Percentiles rank a stretch among this genome's conserved stretches.
phyloP scores from a whole-genome alignment of 192 early-diverging fungal species.

The Coemansia sp. region DNA sequence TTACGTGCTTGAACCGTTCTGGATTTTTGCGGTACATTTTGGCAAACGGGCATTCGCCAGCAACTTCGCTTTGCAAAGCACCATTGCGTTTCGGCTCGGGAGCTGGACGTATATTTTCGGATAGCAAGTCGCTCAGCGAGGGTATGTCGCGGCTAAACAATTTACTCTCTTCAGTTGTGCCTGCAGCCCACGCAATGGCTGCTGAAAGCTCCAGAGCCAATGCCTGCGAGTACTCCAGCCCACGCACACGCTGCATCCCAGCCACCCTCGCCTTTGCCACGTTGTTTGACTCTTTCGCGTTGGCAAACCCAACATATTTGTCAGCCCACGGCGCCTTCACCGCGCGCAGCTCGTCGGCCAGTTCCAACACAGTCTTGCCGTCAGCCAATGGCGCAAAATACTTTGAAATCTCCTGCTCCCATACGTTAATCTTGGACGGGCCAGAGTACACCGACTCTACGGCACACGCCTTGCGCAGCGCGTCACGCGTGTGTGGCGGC shows the following conservation, averaged over 20 bases:
- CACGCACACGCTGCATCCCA: slow-evolving; percentile 17
- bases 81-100: neutral
- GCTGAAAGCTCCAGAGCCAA: slow-evolving; percentile 29
- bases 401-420: slow-evolving; percentile 28
- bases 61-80: slow-evolving; percentile 1
- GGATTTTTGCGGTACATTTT: slow-evolving; percentile 49
- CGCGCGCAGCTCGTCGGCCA: slow-evolving; percentile 7
- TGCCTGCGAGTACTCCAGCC: slow-evolving; percentile 25
- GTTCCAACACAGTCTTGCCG: slow-evolving; percentile 4
- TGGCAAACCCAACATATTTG: slow-evolving; percentile 10
- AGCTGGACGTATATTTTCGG: neutral
- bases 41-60: slow-evolving; percentile 47
- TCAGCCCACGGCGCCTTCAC: slow-evolving; percentile 27
- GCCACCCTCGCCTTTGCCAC: slow-evolving; percentile 21
- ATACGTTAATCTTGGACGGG: slow-evolving; percentile 34
- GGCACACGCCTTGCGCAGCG: slow-evolving; percentile 35
- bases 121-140: neutral
- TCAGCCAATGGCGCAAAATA: slow-evolving; percentile 30
- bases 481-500: slow-evolving; percentile 38
- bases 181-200: slow-evolving; percentile 12
- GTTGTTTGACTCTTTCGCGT: neutral
- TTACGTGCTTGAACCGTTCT: slow-evolving; percentile 32
- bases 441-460: slow-evolving; percentile 41
- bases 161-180: neutral
- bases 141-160: neutral